Percentiles rank a stretch among this genome's conserved stretches.
Evolutionary conservation across 108 stramenopile genomes (phyloP).

Genomic region (Nitzschia sp.): DNA sequence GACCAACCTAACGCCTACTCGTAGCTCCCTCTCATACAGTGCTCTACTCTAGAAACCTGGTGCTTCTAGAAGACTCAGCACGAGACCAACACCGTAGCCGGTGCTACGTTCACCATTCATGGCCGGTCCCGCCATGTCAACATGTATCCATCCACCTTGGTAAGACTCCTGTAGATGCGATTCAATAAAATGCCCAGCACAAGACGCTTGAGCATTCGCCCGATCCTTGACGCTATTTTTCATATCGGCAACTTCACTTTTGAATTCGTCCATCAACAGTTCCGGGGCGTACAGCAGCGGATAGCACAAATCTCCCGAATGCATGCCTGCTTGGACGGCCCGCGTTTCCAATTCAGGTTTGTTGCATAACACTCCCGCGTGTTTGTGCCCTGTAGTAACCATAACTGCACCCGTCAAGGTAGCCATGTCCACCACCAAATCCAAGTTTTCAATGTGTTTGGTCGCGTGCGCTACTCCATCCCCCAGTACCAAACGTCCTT

Average conservation of each 20-base stretch:
- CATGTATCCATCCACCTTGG: conserved; percentile 82
- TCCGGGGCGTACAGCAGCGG: conserved; percentile 84
- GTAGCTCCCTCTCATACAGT: too few species aligned
- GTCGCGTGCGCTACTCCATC: conserved; percentile 85
- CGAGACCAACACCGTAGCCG: conserved; percentile 15
- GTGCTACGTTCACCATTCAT: conserved; percentile 27
- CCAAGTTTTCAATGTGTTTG: conserved; percentile 55
- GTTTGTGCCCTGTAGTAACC: conserved; percentile 81
- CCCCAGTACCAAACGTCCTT: conserved; percentile 82
- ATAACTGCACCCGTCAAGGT: conserved; percentile 89
- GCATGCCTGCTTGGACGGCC: conserved; percentile 46
- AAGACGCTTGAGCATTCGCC: conserved; percentile 83
- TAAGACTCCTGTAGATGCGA: conserved; percentile 60
- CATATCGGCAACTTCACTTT: conserved; percentile 86
- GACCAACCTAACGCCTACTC: too few species aligned
- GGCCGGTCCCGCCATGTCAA: conserved; percentile 78
- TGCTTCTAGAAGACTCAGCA: conserved; percentile 13
- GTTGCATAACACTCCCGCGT: conserved; percentile 78
- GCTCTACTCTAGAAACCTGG: conserved; percentile 16
- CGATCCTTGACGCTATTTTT: conserved; percentile 88
- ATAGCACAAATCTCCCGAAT: conserved; percentile 73
- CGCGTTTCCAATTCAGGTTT: conserved; percentile 62
- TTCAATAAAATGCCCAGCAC: conserved; percentile 92
- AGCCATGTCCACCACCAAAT: conserved; percentile 85
- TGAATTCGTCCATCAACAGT: conserved; percentile 77